Evolutionary conservation across 1,284 basidiomycete genomes (phyloP).

Genomic region (Ceratobasidium papillatum): DNA sequence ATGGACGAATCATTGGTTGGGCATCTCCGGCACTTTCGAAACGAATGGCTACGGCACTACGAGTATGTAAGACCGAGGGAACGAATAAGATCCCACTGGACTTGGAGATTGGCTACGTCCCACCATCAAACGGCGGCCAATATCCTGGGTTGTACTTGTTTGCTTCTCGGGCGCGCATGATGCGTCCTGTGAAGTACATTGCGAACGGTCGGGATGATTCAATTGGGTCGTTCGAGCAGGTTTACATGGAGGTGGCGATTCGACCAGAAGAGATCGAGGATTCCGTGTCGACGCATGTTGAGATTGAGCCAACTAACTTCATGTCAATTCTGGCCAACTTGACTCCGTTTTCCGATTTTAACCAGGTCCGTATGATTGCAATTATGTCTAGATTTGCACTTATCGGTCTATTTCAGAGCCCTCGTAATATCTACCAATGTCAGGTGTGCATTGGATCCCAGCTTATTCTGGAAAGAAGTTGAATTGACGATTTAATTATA

Average conservation of each 20-base stretch:
- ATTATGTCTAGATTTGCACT: neutral
- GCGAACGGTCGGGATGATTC: constrained; percentile 88
- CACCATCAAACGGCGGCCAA: constrained; percentile 90
- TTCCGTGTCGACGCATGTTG: constrained; percentile 87
- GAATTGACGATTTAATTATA: constrained; percentile 52
- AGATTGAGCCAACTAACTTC: constrained; percentile 95
- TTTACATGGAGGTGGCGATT: constrained; percentile 98
- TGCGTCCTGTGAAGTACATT: constrained; percentile 96
- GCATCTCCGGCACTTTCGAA: constrained; percentile 78
- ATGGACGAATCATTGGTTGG: constrained; percentile 97
- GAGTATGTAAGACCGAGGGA: constrained; percentile 96
- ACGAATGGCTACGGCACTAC: constrained; percentile 83
- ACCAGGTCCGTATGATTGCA: constrained; percentile 69
- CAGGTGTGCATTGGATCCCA: constrained; percentile 60
- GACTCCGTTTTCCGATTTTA: constrained; percentile 88
- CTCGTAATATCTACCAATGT: constrained; percentile 88
- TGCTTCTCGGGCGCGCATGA: constrained; percentile 89
- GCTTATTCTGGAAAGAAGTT: neutral
- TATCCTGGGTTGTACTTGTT: constrained; percentile 98
- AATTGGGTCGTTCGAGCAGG: constrained; percentile 97
- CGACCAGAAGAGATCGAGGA: constrained; percentile 88
- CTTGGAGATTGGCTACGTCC: constrained; percentile 94
- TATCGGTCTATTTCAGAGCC: constrained; percentile 63
- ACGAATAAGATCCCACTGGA: constrained; percentile 87
- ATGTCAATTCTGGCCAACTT: constrained; percentile 77